Evolutionary conservation across 2,329 filamentous ascomycete species (phyloP).

Genomic region (Diaporthe sp.): DNA sequence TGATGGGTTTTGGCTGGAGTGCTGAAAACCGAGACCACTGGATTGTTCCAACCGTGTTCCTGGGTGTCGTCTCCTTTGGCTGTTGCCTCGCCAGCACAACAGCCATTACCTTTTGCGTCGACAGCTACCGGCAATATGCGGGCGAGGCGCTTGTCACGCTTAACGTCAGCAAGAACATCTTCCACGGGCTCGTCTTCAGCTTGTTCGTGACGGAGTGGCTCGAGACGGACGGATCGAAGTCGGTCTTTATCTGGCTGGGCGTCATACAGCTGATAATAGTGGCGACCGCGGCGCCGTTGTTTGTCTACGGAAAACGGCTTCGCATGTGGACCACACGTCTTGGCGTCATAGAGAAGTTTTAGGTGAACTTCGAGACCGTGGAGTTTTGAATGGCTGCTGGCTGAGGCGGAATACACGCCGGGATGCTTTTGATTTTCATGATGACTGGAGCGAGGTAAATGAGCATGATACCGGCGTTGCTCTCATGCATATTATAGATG

Average conservation of each 20-base stretch:
- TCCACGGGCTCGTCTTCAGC: slow-evolving; percentile 90
- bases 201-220: slow-evolving; percentile 92
- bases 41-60: slow-evolving; percentile 95
- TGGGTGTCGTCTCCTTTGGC: slow-evolving; percentile 91
- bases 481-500: neutral
- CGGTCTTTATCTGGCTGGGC: slow-evolving; percentile 86
- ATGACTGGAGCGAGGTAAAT: neutral
- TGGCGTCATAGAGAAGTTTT: slow-evolving; percentile 42
- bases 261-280: slow-evolving; percentile 86
- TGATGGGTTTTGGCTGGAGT: slow-evolving; percentile 98
- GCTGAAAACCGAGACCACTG: slow-evolving; percentile 80
- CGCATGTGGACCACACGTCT: slow-evolving; percentile 91
- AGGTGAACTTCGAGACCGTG: slow-evolving; percentile 40
- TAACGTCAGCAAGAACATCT: slow-evolving; percentile 94
- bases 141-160: slow-evolving; percentile 94
- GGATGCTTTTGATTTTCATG: neutral
- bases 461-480: slow-evolving; percentile 13
- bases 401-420: neutral
- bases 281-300: slow-evolving; percentile 88
- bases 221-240: slow-evolving; percentile 78
- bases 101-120: slow-evolving; percentile 92
- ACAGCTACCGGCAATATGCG: slow-evolving; percentile 93
- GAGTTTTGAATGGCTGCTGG: neutral
- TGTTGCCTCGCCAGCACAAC: slow-evolving; percentile 93
- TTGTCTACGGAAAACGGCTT: slow-evolving; percentile 90